phyloP scores from a whole-genome alignment of 1,139 yeast species.

The Hansenula lynferdii region DNA sequence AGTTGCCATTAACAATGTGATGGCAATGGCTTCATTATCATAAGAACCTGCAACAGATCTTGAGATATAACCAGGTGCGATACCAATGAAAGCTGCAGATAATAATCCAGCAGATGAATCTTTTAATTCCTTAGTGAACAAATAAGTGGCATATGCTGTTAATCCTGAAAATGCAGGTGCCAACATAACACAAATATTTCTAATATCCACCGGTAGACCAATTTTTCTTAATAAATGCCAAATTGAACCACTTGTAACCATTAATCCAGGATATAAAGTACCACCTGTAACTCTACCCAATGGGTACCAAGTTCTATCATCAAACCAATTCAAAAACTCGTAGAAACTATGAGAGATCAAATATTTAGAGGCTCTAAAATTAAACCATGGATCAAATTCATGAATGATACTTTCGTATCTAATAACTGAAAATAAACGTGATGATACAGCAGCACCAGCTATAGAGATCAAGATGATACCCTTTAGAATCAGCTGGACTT shows the following conservation, averaged over 20 bases:
- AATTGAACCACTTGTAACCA: constrained; percentile 93
- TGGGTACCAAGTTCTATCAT: constrained; percentile 99
- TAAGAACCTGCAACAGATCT: constrained; percentile 98
- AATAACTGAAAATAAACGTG: constrained; percentile 77
- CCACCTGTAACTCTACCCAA: constrained; percentile 99
- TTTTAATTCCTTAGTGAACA: constrained; percentile 86
- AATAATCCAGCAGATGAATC: constrained; percentile 85
- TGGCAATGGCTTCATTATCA: constrained; percentile 99
- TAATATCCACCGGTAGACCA: constrained; percentile 84
- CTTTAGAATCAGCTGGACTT: constrained; percentile 38
- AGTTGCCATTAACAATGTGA: constrained; percentile 91
- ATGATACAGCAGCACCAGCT: constrained; percentile 87
- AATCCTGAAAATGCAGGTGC: constrained; percentile 97
- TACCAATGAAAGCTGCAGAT: constrained; percentile 93
- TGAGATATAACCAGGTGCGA: constrained; percentile 98
- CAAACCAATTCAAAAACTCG: constrained; percentile 97
- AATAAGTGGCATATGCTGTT: constrained; percentile 90
- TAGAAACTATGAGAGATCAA: constrained; percentile 79
- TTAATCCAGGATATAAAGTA: constrained; percentile 94
- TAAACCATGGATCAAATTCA: constrained; percentile 99
- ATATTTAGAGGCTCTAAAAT: constrained; percentile 90
- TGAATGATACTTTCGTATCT: constrained; percentile 95
- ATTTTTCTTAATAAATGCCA: constrained; percentile 68
- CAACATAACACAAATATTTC: constrained; percentile 91
- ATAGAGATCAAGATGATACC: constrained; percentile 63